Evolutionary conservation across 495 filamentous ascomycete species (phyloP), one percentile per base, ranked within the genome.

Genomic region (Penicillium verhagenii): DNA sequence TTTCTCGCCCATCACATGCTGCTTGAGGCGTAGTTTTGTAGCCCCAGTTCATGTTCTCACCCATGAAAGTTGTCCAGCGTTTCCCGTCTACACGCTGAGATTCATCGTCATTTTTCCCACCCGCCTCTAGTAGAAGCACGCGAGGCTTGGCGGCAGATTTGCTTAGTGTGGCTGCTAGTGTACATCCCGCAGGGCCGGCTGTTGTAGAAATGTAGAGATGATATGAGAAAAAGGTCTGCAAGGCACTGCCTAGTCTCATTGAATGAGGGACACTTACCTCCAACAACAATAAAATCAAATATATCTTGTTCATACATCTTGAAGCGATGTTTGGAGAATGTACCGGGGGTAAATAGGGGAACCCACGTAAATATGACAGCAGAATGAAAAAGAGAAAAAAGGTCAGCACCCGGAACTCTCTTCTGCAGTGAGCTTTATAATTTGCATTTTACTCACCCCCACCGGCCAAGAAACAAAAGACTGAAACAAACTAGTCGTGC

Each of bases 91-190:
- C 72, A 9, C 74, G 76, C 11, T 76, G 67, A 18, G 64, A 56
- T 2, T 56, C 52, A 49, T 84, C 79, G 23, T 74, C 69, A 53
- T 83, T 82, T 19, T 58, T 48, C 5, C 71, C 67, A 4, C 83
- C 84, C 0, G 82, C 83, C 59, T 87, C 85, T 4, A 88, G 55
- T 13, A 88, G 71, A 3, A 87, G 71, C 2, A 87, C 77, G 4
- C 44, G 56, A 0, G 83, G 82, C 21, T 68, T 67, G 50, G 70
- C 66, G 2, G 69, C 23, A 1, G 74, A 74, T 28, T 68, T 64
- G 0, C 80, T 77, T 4, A 87, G 73, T 18, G 57, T 58, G 0
- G 72, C 64, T 1, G 82, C 82, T 8, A 83, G 52, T 0, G 73
- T 54, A 43, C 75, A 79, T 4, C 83, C 84, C 1, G 83, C 77